phyloP scores from a whole-genome alignment of 352 stramenopile genomes.

The Phytophthora nicotianae region DNA sequence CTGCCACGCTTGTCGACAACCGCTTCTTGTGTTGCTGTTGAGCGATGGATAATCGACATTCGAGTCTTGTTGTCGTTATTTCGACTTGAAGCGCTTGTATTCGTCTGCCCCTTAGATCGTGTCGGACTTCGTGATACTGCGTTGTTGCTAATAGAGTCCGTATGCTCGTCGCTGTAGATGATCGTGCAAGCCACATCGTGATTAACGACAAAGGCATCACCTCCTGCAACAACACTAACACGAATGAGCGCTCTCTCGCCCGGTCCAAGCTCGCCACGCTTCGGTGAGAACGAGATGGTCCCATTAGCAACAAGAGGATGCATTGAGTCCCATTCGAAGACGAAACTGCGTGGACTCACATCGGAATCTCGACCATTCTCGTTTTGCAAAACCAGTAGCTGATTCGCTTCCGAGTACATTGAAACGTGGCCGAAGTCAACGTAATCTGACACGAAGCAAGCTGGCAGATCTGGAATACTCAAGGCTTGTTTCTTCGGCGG shows the following conservation, averaged over 20 bases:
- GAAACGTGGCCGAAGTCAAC: constrained; percentile 70
- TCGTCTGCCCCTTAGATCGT: constrained; percentile 3
- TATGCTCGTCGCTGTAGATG: constrained; percentile 29
- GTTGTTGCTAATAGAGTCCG: constrained; percentile 27
- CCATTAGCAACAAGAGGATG: constrained; percentile 61
- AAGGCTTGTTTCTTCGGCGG: constrained; percentile 41
- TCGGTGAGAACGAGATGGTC: constrained; percentile 55
- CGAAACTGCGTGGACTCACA: constrained; percentile 20
- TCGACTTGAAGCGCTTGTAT: constrained; percentile 1
- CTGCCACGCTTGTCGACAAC: constrained; percentile 36
- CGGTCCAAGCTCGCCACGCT: constrained; percentile 48
- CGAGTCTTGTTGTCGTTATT: constrained; percentile 21
- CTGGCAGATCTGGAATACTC: constrained; percentile 43
- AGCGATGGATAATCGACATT: constrained; percentile 63
- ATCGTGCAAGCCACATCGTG: constrained; percentile 71
- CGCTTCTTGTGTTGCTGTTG: constrained; percentile 65
- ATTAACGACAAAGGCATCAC: constrained; percentile 65
- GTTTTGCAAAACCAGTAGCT: constrained; percentile 66
- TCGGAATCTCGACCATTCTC: constrained; percentile 9
- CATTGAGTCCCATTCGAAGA: constrained; percentile 64
- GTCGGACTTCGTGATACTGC: constrained; percentile 20
- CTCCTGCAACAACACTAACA: constrained; percentile 45
- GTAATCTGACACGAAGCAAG: constrained; percentile 54
- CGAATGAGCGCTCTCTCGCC: constrained; percentile 61
- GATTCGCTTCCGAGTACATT: constrained; percentile 47